Percentiles rank a stretch among this genome's conserved stretches.
These are phyloP conservation scores for Trichoderma aggressivum DNA, from an alignment of 2,329 filamentous ascomycete genomes.

Conservation along the genomic window DNA sequence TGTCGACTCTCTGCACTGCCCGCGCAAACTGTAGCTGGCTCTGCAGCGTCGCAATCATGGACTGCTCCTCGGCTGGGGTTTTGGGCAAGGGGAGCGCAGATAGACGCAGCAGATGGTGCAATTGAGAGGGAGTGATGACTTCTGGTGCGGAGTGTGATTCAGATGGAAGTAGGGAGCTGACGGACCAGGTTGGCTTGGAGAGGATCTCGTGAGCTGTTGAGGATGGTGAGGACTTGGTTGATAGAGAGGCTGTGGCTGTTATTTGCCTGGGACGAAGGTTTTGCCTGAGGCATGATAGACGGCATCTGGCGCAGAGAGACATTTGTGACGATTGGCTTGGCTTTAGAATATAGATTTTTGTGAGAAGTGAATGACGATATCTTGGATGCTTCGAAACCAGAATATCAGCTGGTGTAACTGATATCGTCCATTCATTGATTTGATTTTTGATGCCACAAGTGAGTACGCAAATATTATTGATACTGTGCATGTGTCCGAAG, in stretches of 20 bases:
- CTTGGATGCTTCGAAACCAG: background rate
- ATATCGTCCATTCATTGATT: background rate
- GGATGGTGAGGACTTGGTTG: conserved; percentile 20
- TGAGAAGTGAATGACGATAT: background rate
- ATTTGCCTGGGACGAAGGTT: conserved; percentile 17
- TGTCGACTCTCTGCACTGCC: conserved; percentile 77
- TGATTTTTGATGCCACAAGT: background rate
- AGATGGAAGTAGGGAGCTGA: conserved; percentile 62
- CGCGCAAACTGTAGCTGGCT: conserved; percentile 90
- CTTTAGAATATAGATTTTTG: background rate
- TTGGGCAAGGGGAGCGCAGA: conserved; percentile 78
- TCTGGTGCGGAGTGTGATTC: conserved; percentile 30
- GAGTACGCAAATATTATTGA: background rate
- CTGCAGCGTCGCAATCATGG: conserved; percentile 71
- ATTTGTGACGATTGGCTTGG: conserved; percentile 23
- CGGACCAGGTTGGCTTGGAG: conserved; percentile 76
- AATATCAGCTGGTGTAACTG: background rate
- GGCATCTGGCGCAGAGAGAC: conserved; percentile 33
- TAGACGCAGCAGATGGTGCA: conserved; percentile 82
- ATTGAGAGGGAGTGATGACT: conserved; percentile 61
- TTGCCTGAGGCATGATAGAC: conserved; percentile 26
- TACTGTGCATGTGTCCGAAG: background rate
- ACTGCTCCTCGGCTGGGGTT: conserved; percentile 57
- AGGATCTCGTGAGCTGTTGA: conserved; percentile 48
- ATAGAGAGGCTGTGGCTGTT: conserved; percentile 21